Evolutionary conservation across 768 basidiomycete species (phyloP), one percentile per base, ranked within the genome.

Genomic region (Mrakia gelida): DNA sequence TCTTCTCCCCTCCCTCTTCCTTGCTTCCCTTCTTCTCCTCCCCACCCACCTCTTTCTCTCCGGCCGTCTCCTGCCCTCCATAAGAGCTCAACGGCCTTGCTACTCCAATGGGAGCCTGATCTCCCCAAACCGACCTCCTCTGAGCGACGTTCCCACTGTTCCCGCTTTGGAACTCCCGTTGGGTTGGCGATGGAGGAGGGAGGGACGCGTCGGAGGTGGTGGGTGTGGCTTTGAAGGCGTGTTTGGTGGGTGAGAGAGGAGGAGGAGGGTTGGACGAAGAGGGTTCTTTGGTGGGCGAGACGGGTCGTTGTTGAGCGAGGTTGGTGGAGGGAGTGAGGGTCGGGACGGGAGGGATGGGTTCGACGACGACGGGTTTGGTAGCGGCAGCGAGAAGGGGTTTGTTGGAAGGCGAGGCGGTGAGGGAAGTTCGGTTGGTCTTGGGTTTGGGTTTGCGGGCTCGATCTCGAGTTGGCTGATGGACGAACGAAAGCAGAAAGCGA

Each of bases 401-500:
- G 38, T 38, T 38, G 21, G 45, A 18, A 2, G 28, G 52, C 16
- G 71, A 2, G 13, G 71, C 13, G 9, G 63, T 28, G 32, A 65
- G 63, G 7, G 63, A 65, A 16, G 63, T 11, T 65, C 63, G 63
- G 21, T 38, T 45, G 5, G 9, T 72, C 52, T 23, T 49, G 41
- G 41, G 52, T 34, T 72, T 72, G 23, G 71, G 71, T 34, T 72
- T 72, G 2, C 45, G 21, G 11, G 71, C 71, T 72, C 71, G n/a
- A 32, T 72, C 71, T 21, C 71, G 71, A 34, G 71, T 72, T 13
- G 71, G 71, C 71, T 72, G 43, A 10, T 45, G 45, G 30, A 7
- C 65, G 41, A n/a, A 38, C 45, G 41, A 71, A 26, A 38, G 32
- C 6, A 38, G 23, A 43, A 23, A n/a, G 43, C 16, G 26, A 70